These are phyloP conservation scores for Macrocybe gigantea DNA, from an alignment of 768 basidiomycete species.

Conservation along the genomic window DNA sequence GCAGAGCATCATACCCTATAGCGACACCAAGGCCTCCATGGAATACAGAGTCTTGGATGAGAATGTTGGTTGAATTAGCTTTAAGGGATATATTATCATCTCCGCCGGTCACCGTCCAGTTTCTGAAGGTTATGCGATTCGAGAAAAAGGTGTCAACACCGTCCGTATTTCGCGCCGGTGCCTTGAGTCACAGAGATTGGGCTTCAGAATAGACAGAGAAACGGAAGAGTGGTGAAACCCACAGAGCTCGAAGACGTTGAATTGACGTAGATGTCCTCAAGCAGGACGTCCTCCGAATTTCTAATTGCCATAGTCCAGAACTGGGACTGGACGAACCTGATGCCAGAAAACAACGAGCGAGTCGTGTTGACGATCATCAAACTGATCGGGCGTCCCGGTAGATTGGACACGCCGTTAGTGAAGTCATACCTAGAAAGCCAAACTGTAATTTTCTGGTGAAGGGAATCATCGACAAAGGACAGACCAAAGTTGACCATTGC, in stretches of 20 bases:
- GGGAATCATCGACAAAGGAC: neutral
- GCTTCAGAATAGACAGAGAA: neutral
- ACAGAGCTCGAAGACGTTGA: slow-evolving; percentile 28
- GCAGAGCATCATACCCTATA: slow-evolving; percentile 20
- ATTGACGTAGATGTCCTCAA: slow-evolving; percentile 34
- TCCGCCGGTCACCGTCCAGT: slow-evolving; percentile 31
- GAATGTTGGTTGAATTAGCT: slow-evolving; percentile 35
- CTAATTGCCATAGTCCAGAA: slow-evolving; percentile 36
- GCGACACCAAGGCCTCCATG: slow-evolving; percentile 32
- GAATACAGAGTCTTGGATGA: slow-evolving; percentile 31
- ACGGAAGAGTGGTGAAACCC: neutral
- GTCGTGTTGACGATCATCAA: slow-evolving; percentile 29
- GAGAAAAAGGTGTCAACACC: slow-evolving; percentile 30
- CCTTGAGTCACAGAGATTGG: slow-evolving; percentile 6
- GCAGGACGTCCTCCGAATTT: slow-evolving; percentile 25
- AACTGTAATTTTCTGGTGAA: neutral
- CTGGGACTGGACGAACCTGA: slow-evolving; percentile 34
- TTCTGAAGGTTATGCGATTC: slow-evolving; percentile 30
- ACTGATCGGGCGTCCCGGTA: slow-evolving; percentile 29
- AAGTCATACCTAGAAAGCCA: slow-evolving; percentile 24
- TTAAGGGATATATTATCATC: slow-evolving; percentile 35
- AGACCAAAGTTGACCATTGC: slow-evolving; percentile 35
- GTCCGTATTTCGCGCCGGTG: slow-evolving; percentile 29
- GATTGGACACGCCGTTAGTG: slow-evolving; percentile 29
- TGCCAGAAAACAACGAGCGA: slow-evolving; percentile 26